phyloP scores from a whole-genome alignment of 2,329 filamentous ascomycete species.

The Tolypocladium guangdongense region DNA sequence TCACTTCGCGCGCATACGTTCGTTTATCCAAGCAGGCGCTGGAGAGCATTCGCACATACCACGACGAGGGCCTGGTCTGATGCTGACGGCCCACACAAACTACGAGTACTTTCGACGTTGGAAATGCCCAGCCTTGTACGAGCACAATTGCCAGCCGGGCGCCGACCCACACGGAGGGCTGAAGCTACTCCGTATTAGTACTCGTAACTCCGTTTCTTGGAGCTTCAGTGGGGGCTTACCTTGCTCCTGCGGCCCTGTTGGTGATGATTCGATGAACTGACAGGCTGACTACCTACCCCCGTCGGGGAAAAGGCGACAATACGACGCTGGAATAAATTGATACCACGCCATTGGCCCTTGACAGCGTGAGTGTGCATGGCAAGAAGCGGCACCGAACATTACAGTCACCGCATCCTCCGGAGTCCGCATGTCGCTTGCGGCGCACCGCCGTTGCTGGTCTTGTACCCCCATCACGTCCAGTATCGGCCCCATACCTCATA shows the following conservation, averaged over 20 bases:
- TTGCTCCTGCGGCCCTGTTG: background rate
- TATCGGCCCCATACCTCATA: conserved; percentile 64
- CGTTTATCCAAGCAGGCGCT: background rate
- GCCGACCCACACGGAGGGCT: background rate
- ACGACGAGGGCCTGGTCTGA: background rate
- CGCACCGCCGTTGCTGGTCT: background rate
- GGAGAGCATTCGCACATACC: background rate
- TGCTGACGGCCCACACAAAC: background rate
- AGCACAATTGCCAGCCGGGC: background rate
- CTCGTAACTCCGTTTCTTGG: no score
- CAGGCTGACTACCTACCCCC: no score
- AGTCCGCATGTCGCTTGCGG: no score
- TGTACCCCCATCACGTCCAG: conserved; percentile 52
- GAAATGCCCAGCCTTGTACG: background rate
- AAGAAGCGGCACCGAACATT: background rate
- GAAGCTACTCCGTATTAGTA: background rate
- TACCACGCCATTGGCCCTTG: background rate
- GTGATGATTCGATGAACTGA: no score
- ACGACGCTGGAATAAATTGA: background rate
- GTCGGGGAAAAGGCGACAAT: background rate
- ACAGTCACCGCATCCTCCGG: no score
- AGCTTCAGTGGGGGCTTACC: background rate
- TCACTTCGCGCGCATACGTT: background rate
- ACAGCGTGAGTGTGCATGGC: background rate
- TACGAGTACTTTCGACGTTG: background rate